phyloP scores from a whole-genome alignment of 768 basidiomycete species.

The Naganishia antarctica region DNA sequence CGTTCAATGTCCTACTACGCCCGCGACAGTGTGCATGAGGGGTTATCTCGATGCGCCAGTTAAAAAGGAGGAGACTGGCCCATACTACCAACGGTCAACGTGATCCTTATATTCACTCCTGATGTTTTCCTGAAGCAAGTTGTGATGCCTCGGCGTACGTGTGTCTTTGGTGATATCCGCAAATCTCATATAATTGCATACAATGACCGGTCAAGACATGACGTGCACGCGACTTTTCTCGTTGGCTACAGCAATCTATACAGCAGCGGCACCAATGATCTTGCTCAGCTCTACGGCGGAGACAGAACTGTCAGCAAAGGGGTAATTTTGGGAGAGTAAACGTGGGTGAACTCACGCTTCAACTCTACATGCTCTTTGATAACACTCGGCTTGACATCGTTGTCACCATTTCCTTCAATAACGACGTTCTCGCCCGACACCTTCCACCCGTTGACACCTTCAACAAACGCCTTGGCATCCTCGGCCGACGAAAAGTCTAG shows the following conservation, averaged over 20 bases:
- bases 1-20: too few relatives aligned
- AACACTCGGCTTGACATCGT: slow-evolving; percentile 50
- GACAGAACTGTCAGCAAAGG: not conserved
- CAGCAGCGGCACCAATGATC: slow-evolving; percentile 45
- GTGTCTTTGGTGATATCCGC: too few relatives aligned
- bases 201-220: not conserved
- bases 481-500: slow-evolving; percentile 36
- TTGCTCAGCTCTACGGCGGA: slow-evolving; percentile 45
- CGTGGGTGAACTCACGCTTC: slow-evolving; percentile 41
- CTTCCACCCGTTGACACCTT: slow-evolving; percentile 41
- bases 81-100: too few relatives aligned
- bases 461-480: slow-evolving; percentile 37
- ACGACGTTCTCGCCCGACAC: slow-evolving; percentile 44
- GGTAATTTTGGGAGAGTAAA: not conserved
- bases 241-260: not conserved
- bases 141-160: too few relatives aligned
- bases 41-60: too few relatives aligned
- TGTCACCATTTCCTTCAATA: slow-evolving; percentile 49
- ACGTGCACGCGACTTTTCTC: not conserved
- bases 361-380: slow-evolving; percentile 49
- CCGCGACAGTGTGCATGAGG: too few relatives aligned
- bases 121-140: too few relatives aligned
- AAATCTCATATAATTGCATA: not conserved
- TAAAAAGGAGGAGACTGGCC: too few relatives aligned
- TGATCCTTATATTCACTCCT: too few relatives aligned